Conservation (phyloP, 371 early-diverging fungal genomes). For the Apophysomyces ossiformis region DNA sequence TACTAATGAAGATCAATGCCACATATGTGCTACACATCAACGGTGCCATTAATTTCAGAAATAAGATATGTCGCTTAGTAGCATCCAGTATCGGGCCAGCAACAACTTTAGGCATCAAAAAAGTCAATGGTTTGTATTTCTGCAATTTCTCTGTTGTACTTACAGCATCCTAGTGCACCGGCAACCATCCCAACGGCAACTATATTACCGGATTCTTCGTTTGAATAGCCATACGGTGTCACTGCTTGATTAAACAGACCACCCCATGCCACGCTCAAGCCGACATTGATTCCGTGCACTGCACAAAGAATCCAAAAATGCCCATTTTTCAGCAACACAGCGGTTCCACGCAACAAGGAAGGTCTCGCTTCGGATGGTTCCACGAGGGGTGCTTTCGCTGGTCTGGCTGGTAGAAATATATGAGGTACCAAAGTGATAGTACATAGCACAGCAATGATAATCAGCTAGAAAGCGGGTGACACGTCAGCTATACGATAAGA, state of each 20-base stretch:
- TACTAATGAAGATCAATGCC: conserved; percentile 55
- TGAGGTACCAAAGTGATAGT: conserved; percentile 51
- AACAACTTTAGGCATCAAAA: conserved; percentile 26
- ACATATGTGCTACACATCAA: conserved; percentile 56
- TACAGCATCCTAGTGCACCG: conserved; percentile 57
- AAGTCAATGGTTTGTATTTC: neutral
- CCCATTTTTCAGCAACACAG: conserved; percentile 50
- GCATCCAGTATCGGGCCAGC: conserved; percentile 58
- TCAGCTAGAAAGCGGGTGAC: conserved; percentile 32
- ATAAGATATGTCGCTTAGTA: conserved; percentile 54
- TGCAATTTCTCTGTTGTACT: conserved; percentile 1
- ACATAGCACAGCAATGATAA: conserved; percentile 53
- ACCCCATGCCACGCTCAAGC: conserved; percentile 67
- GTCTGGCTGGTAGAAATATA: conserved; percentile 50
- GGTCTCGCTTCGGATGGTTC: conserved; percentile 3
- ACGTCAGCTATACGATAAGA: too few species aligned
- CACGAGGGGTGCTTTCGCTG: conserved; percentile 46
- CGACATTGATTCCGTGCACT: conserved; percentile 63
- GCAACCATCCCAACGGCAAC: conserved; percentile 62
- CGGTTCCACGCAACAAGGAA: conserved; percentile 50
- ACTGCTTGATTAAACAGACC: conserved; percentile 65
- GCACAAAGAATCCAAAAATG: conserved; percentile 61
- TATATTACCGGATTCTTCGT: conserved; percentile 62
- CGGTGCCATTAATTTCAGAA: conserved; percentile 54
- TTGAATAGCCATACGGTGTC: conserved; percentile 66